These are phyloP conservation scores for Colletotrichum sp. DNA, from an alignment of 2,329 filamentous ascomycete species.

Conservation along the genomic window DNA sequence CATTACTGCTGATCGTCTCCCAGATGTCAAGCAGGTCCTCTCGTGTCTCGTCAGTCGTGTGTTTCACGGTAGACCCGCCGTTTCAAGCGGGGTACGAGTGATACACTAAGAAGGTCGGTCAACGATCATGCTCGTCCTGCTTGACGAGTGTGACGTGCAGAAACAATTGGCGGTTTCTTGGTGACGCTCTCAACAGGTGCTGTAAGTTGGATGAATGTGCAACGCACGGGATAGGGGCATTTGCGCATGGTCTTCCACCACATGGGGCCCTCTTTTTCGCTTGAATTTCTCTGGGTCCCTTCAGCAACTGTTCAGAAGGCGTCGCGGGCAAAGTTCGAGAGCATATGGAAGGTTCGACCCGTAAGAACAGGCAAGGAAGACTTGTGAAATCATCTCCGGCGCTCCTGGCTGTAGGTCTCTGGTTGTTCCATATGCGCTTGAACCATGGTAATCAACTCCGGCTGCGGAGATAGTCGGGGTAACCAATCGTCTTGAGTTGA, in stretches of 20 bases:
- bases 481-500: not conserved
- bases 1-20: not conserved
- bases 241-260: not conserved
- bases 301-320: not conserved
- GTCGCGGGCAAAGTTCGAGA: not conserved
- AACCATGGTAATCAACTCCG: not conserved
- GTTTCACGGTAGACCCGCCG: not conserved
- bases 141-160: not conserved
- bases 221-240: not conserved
- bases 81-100: not conserved
- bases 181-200: not conserved
- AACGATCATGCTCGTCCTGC: not conserved
- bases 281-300: not conserved
- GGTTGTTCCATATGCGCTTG: not conserved
- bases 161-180: not conserved
- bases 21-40: not conserved
- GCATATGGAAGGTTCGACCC: not conserved
- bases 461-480: not conserved
- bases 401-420: not conserved
- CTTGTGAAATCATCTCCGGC: not conserved
- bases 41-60: not conserved
- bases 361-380: not conserved
- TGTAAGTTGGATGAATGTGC: not conserved
- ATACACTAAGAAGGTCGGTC: not conserved
- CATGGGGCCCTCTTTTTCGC: not conserved